Evolutionary conservation across 176 grass and related monocot genomes (phyloP).

Genomic region (Phragmites australis): DNA sequence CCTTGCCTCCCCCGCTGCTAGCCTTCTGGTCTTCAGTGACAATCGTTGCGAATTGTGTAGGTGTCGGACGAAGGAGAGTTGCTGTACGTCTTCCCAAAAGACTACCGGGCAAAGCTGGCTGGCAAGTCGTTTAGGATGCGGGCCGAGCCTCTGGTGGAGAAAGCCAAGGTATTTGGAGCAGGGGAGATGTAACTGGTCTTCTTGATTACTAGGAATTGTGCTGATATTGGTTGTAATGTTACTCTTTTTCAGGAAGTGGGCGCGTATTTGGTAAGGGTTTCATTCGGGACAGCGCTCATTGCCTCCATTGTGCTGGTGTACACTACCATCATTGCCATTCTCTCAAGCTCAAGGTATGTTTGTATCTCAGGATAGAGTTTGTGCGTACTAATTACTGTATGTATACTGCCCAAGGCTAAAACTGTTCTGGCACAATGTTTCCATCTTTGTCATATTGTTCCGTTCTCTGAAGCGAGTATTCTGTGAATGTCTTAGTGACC

Average conservation of each 20-base stretch:
- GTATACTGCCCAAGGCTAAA: neutral
- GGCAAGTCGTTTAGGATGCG: constrained; percentile 89
- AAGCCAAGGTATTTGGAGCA: constrained; percentile 63
- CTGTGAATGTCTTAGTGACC: neutral
- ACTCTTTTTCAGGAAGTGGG: constrained; percentile 58
- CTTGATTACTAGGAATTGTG: neutral
- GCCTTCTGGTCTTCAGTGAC: neutral
- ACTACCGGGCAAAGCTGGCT: constrained; percentile 81
- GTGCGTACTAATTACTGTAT: neutral
- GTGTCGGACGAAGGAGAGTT: constrained; percentile 96
- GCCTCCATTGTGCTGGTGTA: constrained; percentile 94
- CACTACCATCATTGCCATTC: constrained; percentile 87
- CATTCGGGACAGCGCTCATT: constrained; percentile 91
- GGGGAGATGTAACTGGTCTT: neutral
- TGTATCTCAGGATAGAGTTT: neutral
- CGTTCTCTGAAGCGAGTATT: constrained; percentile 1
- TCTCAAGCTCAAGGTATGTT: constrained; percentile 70
- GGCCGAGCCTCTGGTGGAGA: constrained; percentile 73
- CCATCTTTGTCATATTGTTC: constrained; percentile 21
- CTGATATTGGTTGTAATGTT: constrained; percentile 35
- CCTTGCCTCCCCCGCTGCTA: neutral
- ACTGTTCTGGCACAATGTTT: neutral
- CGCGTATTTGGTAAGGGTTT: constrained; percentile 86
- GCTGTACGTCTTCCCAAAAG: constrained; percentile 80
- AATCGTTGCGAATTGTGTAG: constrained; percentile 46